These are phyloP conservation scores for Glonium stellatum DNA, from an alignment of 495 filamentous ascomycete genomes.

Conservation along the genomic window DNA sequence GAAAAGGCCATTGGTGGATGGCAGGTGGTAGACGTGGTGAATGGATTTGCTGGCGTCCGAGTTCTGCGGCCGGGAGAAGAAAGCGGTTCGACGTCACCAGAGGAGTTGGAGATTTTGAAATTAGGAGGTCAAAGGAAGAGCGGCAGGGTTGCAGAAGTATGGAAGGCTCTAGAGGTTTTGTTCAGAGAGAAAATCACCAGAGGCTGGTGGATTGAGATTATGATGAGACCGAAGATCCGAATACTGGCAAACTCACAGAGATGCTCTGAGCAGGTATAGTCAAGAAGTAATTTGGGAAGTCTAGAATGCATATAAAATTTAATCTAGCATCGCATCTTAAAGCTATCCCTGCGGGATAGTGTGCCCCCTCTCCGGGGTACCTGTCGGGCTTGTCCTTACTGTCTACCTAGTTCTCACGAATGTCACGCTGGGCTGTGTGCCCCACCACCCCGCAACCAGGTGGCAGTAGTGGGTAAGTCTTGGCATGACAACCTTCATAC, in stretches of 20 bases:
- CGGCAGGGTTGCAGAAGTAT: background rate
- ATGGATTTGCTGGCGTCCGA: conserved; percentile 65
- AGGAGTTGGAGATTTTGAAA: conserved; percentile 4
- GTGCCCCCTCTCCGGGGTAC: too few relatives aligned
- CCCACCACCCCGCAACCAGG: too few relatives aligned
- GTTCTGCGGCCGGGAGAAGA: conserved; percentile 49
- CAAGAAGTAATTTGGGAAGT: too few relatives aligned
- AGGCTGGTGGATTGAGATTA: conserved; percentile 43
- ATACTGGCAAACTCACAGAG: conserved; percentile 3
- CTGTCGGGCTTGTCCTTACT: too few relatives aligned
- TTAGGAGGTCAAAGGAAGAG: conserved; percentile 5
- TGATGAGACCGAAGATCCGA: conserved; percentile 47
- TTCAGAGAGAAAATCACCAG: conserved; percentile 4
- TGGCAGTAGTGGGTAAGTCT: too few relatives aligned
- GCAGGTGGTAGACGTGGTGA: conserved; percentile 60
- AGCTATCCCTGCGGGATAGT: too few relatives aligned
- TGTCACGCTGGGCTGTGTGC: too few relatives aligned
- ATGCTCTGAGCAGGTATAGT: background rate
- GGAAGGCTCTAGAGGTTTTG: background rate
- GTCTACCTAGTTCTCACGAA: too few relatives aligned
- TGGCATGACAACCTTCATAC: background rate
- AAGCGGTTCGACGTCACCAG: conserved; percentile 8
- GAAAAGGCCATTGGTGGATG: conserved; percentile 56
- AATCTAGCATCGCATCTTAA: too few relatives aligned
- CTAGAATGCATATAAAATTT: too few relatives aligned